phyloP scores from a whole-genome alignment of 1,284 basidiomycete genomes.

The Acaromyces ingoldii region DNA sequence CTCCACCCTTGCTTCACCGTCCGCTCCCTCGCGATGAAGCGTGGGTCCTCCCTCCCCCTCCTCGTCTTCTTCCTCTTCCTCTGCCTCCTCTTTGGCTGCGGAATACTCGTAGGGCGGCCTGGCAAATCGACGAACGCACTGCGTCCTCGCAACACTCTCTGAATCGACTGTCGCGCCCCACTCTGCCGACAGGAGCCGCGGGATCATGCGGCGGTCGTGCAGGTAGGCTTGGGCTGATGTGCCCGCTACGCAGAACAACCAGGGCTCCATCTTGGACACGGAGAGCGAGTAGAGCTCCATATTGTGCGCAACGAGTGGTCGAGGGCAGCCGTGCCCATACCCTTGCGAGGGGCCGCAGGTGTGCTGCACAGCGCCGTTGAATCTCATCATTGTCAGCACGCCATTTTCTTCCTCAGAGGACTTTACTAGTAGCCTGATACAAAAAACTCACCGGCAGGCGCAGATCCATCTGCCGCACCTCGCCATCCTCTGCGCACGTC shows the following conservation, averaged over 20 bases:
- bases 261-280: constrained; percentile 54
- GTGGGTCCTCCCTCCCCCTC: too few relatives aligned
- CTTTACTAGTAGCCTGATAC: constrained; percentile 65
- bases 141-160: constrained; percentile 59
- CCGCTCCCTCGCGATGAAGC: too few relatives aligned
- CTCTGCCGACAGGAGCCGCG: constrained; percentile 62
- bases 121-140: constrained; percentile 80
- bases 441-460: constrained; percentile 55
- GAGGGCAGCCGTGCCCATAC: constrained; percentile 55
- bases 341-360: constrained; percentile 5
- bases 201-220: constrained; percentile 76
- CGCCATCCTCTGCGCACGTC: constrained; percentile 71
- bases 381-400: constrained; percentile 49
- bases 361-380: constrained; percentile 9
- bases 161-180: constrained; percentile 61
- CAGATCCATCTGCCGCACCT: constrained; percentile 74
- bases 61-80: constrained; percentile 46
- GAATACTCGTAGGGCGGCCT: constrained; percentile 56
- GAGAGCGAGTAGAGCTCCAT: constrained; percentile 54
- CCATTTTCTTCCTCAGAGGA: constrained; percentile 33
- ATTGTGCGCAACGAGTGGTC: constrained; percentile 60
- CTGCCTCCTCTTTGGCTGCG: too few relatives aligned
- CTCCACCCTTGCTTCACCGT: neutral
- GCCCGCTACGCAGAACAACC: constrained; percentile 56
- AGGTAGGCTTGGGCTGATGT: constrained; percentile 65